Evolutionary conservation across 2,329 filamentous ascomycete species (phyloP).

Genomic region (Phyllosticta paracitricarpa): DNA sequence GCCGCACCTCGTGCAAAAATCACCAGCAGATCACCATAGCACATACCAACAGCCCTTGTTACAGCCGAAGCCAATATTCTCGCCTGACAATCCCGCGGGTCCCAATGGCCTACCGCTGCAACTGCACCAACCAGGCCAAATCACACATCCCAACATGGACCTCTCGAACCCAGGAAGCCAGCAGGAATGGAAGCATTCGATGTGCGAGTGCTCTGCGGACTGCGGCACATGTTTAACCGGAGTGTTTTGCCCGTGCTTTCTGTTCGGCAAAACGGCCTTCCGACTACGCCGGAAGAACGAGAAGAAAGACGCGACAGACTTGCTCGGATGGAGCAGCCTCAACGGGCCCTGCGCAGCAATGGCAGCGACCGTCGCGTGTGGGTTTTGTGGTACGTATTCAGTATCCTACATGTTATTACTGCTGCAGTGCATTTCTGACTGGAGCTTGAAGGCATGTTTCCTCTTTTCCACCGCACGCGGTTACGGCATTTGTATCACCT

Average conservation of each 20-base stretch:
- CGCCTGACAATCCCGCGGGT: conserved; percentile 26
- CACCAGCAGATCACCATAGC: conserved; percentile 17
- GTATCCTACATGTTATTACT: too few species aligned
- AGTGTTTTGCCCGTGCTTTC: conserved; percentile 33
- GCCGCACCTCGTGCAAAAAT: conserved; percentile 16
- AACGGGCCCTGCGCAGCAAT: conserved; percentile 32
- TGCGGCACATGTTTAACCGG: conserved; percentile 28
- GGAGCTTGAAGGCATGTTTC: conserved; percentile 20
- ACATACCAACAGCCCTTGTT: conserved; percentile 14
- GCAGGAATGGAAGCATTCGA: conserved; percentile 22
- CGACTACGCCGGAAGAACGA: conserved; percentile 28
- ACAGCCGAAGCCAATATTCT: conserved; percentile 18
- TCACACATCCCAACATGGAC: conserved; percentile 33
- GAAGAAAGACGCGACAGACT: conserved; percentile 32
- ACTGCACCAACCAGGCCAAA: conserved; percentile 30
- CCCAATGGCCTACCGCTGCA: conserved; percentile 28
- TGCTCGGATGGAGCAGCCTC: conserved; percentile 26
- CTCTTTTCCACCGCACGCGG: conserved; percentile 27
- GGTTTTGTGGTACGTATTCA: conserved; percentile 22
- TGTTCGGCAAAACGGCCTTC: conserved; percentile 36
- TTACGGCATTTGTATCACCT: conserved; percentile 37
- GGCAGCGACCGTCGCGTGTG: conserved; percentile 21
- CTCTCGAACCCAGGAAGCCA: conserved; percentile 13
- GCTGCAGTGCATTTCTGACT: too few species aligned
- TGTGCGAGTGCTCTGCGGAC: conserved; percentile 28